phyloP scores from a whole-genome alignment of 2,329 filamentous ascomycete genomes.

The Beauveria sp. region DNA sequence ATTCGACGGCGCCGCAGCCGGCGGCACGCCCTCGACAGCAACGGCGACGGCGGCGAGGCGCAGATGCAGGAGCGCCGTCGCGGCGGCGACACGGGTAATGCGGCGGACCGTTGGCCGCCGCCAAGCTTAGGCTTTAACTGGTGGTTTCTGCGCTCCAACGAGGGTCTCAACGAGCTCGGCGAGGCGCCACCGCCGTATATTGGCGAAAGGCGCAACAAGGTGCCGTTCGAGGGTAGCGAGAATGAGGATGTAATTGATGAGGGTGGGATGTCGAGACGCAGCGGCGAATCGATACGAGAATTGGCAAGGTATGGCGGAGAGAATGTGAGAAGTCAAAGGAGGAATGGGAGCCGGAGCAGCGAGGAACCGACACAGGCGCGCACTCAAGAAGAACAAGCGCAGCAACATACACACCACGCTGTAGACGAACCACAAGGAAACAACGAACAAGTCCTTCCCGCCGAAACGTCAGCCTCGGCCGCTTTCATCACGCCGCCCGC shows the following conservation, averaged over 20 bases:
- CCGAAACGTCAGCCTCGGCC: background rate
- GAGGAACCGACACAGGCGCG: background rate
- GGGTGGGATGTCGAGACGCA: background rate
- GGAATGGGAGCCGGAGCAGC: background rate
- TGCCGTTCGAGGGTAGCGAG: background rate
- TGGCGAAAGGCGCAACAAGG: constrained; percentile 21
- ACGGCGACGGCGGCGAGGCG: background rate
- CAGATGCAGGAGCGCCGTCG: constrained; percentile 10
- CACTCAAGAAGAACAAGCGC: background rate
- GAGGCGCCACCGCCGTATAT: constrained; percentile 59
- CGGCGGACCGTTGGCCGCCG: background rate
- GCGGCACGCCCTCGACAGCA: background rate
- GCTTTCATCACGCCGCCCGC: background rate
- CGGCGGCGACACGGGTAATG: background rate
- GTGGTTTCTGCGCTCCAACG: constrained; percentile 26
- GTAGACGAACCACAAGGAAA: background rate
- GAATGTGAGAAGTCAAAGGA: background rate
- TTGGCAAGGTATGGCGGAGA: background rate
- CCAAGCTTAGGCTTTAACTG: constrained; percentile 5
- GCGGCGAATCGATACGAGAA: background rate
- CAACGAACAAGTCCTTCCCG: background rate
- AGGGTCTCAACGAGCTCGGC: constrained; percentile 56
- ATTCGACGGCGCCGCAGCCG: constrained; percentile 31
- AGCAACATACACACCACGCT: no score
- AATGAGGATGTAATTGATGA: background rate